Percentiles rank a stretch among this genome's conserved stretches.
Conservation (phyloP, 805 yeast species). For the Zygotorulaspora chibaensis region DNA sequence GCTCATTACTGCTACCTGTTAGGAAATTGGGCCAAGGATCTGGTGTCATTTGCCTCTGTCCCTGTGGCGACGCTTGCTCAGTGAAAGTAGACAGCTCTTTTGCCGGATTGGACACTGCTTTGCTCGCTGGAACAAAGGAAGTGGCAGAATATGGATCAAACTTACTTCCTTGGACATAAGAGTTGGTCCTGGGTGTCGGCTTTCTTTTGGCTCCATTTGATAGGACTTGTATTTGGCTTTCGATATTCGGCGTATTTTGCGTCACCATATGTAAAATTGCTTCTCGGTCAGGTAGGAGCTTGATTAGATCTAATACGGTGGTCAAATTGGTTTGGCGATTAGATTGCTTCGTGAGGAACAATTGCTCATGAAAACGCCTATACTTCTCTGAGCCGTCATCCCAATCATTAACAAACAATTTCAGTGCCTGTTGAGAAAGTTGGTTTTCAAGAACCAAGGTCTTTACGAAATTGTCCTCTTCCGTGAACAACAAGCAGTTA, state of each 20-base stretch:
- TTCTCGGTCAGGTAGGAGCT: conserved; percentile 17
- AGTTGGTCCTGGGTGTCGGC: not conserved
- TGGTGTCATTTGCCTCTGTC: not conserved
- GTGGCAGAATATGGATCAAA: conserved; percentile 26
- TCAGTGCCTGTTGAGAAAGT: conserved; percentile 23
- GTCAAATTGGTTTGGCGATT: conserved; percentile 7
- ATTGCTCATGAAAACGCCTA: conserved; percentile 19
- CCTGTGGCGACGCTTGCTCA: not conserved
- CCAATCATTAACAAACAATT: conserved; percentile 31
- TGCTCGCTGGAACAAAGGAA: conserved; percentile 21
- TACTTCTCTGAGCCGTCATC: conserved; percentile 34
- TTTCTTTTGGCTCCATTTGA: not conserved
- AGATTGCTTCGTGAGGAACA: conserved; percentile 23
- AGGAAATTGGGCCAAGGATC: not conserved
- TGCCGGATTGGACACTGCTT: not conserved
- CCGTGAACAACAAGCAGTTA: conserved; percentile 29
- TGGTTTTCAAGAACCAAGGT: conserved; percentile 21
- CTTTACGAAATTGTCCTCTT: conserved; percentile 3
- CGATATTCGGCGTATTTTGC: no score
- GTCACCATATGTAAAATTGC: not conserved
- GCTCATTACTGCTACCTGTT: not conserved
- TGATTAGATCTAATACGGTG: conserved; percentile 13
- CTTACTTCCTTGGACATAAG: conserved; percentile 11
- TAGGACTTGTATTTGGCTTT: no score
- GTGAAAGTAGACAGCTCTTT: not conserved